Percentiles rank a stretch among this genome's conserved stretches.
Conservation (phyloP, 1,139 yeast species). For the Sugiyamaella sp. region DNA sequence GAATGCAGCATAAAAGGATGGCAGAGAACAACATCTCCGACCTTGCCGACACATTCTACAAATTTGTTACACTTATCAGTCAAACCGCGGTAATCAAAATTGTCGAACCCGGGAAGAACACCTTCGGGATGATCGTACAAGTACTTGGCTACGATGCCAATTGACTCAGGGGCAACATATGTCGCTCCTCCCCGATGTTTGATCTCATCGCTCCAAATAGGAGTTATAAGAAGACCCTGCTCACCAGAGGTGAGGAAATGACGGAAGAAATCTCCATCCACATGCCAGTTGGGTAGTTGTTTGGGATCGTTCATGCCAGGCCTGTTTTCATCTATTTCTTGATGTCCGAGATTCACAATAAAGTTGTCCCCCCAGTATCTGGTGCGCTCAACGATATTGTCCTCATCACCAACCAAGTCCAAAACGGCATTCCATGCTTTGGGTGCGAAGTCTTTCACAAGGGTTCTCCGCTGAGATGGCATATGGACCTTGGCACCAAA, state of each 20-base stretch:
- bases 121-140: conserved; percentile 23
- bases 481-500: conserved; percentile 21
- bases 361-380: conserved; percentile 22
- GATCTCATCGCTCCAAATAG: conserved; percentile 23
- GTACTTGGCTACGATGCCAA: conserved; percentile 18
- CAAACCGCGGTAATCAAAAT: conserved; percentile 18
- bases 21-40: conserved; percentile 21
- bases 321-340: conserved; percentile 1
- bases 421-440: conserved; percentile 22
- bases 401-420: conserved; percentile 21
- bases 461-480: conserved; percentile 19
- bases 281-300: conserved; percentile 22
- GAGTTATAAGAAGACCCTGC: conserved; percentile 21
- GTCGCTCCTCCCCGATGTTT: conserved; percentile 22
- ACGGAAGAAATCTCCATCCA: conserved; percentile 23
- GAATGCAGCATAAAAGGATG: conserved; percentile 24
- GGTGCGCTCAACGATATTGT: conserved; percentile 15
- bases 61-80: conserved; percentile 20
- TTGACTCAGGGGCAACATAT: conserved; percentile 23
- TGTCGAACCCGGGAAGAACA: conserved; percentile 16
- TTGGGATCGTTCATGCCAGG: conserved; percentile 17
- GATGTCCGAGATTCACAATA: conserved; percentile 23
- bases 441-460: conserved; percentile 21
- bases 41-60: conserved; percentile 21
- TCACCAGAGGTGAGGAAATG: conserved; percentile 23